Conservation (phyloP, 495 filamentous ascomycete genomes). For the Hypoxylon subgilvum region DNA sequence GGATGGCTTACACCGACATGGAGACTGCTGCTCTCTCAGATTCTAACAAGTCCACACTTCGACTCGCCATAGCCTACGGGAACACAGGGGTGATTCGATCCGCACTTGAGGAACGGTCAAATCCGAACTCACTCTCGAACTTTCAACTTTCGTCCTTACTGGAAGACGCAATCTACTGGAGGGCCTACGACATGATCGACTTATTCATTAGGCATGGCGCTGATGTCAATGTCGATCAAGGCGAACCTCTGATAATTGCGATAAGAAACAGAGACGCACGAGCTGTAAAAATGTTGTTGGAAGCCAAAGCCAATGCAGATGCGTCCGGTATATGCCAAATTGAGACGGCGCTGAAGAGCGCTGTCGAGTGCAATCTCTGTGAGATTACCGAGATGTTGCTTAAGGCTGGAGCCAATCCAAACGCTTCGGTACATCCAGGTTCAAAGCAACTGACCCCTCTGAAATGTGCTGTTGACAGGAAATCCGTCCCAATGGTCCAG, state of each 20-base stretch:
- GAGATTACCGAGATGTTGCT: neutral
- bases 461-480: neutral
- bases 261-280: neutral
- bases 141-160: neutral
- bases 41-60: neutral
- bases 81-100: neutral
- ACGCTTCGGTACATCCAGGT: neutral
- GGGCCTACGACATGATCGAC: neutral
- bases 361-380: neutral
- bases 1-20: neutral
- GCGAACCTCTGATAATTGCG: neutral
- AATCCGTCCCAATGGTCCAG: neutral
- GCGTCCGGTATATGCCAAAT: neutral
- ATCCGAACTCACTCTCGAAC: neutral
- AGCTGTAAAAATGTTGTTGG: neutral
- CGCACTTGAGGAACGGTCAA: neutral
- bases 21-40: no score
- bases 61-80: neutral
- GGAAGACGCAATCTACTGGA: neutral
- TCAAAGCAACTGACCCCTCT: neutral
- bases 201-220: neutral
- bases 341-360: neutral
- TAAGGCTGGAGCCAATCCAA: neutral
- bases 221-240: neutral
- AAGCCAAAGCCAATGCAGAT: neutral